Base-by-base conservation (phyloP, 495 filamentous ascomycete species). In the Penicillium steckii region DNA sequence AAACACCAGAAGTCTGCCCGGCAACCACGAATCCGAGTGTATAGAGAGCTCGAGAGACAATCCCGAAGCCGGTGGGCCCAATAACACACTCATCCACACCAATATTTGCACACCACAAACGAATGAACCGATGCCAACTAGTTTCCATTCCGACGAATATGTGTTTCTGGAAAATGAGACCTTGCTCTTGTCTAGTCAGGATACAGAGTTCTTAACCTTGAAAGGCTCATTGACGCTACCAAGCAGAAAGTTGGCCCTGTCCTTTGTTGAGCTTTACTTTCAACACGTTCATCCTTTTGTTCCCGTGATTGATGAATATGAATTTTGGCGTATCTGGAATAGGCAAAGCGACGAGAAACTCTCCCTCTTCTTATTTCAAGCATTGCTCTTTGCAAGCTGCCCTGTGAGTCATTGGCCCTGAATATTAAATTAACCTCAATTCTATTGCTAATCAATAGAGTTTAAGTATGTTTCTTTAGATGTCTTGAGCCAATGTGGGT, bases 201-300 rank as follows among this genome's bases (percentile, higher is more conserved):
- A 80, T 56, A 56, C 75, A 21, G 65, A 70, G 13, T 77, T 69
- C 45, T 62, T 80, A 4, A 60, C 65, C 7, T 66, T 67, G 0
- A 68, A 78, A 41, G 71, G 70, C 5, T 77, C 73, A 46, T 63
- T 79, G 3, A 65, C 61, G 38, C 35, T 80, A 6, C 78, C 76
- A 1, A 65, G 61, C 4, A 53, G 65, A 46, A 48, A 62, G 4
- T 60, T 68, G 6, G 61, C 76, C 0, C 63, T 74, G n/a, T 71
- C 75, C 19, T 75, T 80, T 45, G 59, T 79, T 8, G 64, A 67
- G 3, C 66, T 70, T 21, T 80, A 78, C 44, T 80, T 80, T 50
- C 62, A 71, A 46, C 67, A 73, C 15, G 65, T 80, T 12, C 76
- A 80, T 50, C 76, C 78, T 3, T 52, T 66, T 8, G 50, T 77